These are phyloP conservation scores for Porphyrellus sp. DNA, from an alignment of 1,284 basidiomycete genomes.

Conservation along the genomic window DNA sequence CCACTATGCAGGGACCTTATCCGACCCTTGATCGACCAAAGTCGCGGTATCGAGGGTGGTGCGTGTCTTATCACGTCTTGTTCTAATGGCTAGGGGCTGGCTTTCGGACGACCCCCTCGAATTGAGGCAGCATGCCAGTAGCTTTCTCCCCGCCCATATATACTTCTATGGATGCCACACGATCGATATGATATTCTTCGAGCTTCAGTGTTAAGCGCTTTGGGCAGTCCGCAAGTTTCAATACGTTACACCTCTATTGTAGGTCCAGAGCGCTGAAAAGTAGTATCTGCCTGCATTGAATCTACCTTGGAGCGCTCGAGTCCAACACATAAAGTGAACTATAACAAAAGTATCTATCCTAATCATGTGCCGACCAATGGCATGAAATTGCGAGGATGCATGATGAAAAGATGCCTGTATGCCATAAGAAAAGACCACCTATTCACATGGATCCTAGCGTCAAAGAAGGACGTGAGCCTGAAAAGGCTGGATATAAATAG, in stretches of 20 bases:
- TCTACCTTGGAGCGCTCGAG: constrained; percentile 5
- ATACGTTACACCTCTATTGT: background rate
- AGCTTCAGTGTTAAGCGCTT: no score
- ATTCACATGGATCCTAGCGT: constrained; percentile 11
- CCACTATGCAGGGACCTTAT: background rate
- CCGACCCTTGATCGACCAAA: background rate
- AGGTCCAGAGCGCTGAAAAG: background rate
- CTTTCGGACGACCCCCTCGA: background rate
- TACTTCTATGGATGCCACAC: no score
- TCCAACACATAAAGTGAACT: constrained; percentile 28
- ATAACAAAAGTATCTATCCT: constrained; percentile 27
- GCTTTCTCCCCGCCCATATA: no score
- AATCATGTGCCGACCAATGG: constrained; percentile 16
- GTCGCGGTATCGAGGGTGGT: background rate
- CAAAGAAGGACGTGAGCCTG: constrained; percentile 9
- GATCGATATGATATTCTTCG: no score
- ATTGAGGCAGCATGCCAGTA: no score
- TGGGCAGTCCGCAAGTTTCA: background rate
- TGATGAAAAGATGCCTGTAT: constrained; percentile 7
- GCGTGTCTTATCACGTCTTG: background rate
- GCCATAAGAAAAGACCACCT: constrained; percentile 24
- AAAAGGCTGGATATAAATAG: constrained; percentile 29
- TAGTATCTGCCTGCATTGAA: constrained; percentile 6
- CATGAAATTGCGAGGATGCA: constrained; percentile 5
- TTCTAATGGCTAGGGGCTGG: background rate